A percentile compares a stretch with the other conserved stretches of the same genome.
Conservation (phyloP, 1,139 yeast species). For the Wickerhamiella pararugosa region DNA sequence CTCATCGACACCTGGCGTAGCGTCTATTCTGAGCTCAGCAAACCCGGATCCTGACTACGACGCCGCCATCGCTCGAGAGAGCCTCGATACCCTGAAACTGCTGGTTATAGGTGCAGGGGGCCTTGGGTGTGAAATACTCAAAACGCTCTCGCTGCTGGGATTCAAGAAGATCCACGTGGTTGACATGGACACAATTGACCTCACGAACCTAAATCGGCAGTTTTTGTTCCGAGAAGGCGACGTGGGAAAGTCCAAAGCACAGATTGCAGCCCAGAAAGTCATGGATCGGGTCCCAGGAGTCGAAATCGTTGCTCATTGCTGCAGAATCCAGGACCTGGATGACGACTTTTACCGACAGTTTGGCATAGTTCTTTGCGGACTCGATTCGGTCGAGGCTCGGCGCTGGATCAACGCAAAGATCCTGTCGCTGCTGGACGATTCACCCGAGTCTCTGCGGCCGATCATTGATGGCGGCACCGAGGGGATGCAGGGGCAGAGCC, state of each 20-base stretch:
- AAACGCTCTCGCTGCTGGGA: slow-evolving; percentile 67
- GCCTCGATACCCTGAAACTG: slow-evolving; percentile 9
- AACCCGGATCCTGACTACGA: slow-evolving; percentile 1
- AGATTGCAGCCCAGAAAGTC: slow-evolving; percentile 56
- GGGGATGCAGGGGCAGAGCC: slow-evolving; percentile 84
- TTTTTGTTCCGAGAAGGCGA: slow-evolving; percentile 61
- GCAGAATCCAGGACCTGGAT: slow-evolving; percentile 59
- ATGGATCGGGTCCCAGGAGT: slow-evolving; percentile 34
- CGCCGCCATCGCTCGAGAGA: slow-evolving; percentile 9
- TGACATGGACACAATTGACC: slow-evolving; percentile 90
- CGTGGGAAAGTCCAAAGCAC: slow-evolving; percentile 70
- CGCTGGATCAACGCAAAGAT: slow-evolving; percentile 79
- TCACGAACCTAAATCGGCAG: slow-evolving; percentile 82
- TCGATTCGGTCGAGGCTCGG: slow-evolving; percentile 82
- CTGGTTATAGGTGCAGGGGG: slow-evolving; percentile 84
- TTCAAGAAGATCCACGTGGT: slow-evolving; percentile 64
- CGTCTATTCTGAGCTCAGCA: too few relatives aligned
- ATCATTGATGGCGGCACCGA: slow-evolving; percentile 93
- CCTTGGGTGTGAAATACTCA: slow-evolving; percentile 82
- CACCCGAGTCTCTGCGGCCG: slow-evolving; percentile 48
- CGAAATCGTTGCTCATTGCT: slow-evolving; percentile 41
- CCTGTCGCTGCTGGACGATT: slow-evolving; percentile 41
- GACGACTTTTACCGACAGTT: slow-evolving; percentile 53
- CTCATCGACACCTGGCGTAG: too few relatives aligned
- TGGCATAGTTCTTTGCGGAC: slow-evolving; percentile 66